A percentile compares a stretch with the other conserved stretches of the same genome.
phyloP scores from a whole-genome alignment of 192 early-diverging fungal species.

The Podila epicladia region DNA sequence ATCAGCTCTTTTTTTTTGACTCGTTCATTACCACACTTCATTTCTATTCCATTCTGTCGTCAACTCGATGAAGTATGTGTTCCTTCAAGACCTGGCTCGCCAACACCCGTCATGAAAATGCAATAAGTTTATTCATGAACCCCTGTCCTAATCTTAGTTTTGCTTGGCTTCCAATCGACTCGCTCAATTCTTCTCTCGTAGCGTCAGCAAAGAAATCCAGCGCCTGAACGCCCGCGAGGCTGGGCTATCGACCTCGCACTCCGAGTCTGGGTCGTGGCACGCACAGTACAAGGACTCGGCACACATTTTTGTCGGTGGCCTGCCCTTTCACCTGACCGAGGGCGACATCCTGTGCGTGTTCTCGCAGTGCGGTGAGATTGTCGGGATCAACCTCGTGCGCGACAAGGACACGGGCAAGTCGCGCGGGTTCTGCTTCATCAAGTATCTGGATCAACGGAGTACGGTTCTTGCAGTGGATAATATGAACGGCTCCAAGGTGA shows the following conservation, averaged over 20 bases:
- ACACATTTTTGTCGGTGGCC: constrained; percentile 88
- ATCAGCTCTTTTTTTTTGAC: too few relatives aligned
- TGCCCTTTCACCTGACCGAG: constrained; percentile 88
- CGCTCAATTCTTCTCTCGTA: constrained; percentile 24
- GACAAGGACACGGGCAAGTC: constrained; percentile 89
- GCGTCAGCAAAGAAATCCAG: constrained; percentile 87
- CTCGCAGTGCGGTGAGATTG: constrained; percentile 94
- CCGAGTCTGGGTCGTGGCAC: constrained; percentile 84
- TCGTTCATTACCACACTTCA: too few relatives aligned
- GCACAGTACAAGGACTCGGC: constrained; percentile 89
- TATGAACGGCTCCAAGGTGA: constrained; percentile 81
- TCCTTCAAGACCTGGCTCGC: too few relatives aligned
- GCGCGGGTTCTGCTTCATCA: constrained; percentile 88
- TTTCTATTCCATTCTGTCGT: too few relatives aligned
- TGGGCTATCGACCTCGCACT: constrained; percentile 56
- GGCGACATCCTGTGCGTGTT: constrained; percentile 94
- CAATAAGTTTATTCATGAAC: too few relatives aligned
- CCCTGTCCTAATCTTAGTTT: too few relatives aligned
- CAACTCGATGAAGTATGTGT: too few relatives aligned
- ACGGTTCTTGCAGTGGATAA: constrained; percentile 97
- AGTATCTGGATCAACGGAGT: constrained; percentile 92
- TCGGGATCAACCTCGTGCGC: constrained; percentile 89
- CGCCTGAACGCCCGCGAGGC: constrained; percentile 81
- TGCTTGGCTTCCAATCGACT: neutral
- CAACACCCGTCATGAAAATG: too few relatives aligned